Percentiles rank a stretch among this genome's conserved stretches.
These are phyloP conservation scores for Phlebiopsis gigantea DNA, from an alignment of 768 basidiomycete species.

Conservation along the genomic window DNA sequence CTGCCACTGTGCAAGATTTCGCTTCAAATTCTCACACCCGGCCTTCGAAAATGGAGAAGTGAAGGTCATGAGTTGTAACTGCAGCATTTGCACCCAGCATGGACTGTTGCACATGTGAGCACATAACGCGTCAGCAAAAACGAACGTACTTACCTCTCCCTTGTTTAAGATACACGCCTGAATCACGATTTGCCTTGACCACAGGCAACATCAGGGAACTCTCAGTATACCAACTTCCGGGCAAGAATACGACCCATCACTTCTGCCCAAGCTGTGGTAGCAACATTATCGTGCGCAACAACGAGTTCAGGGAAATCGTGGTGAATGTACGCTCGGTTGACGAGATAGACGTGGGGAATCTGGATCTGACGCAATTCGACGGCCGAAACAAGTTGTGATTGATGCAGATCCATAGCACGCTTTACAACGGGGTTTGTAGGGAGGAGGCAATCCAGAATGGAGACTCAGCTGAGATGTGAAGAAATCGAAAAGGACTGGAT, in stretches of 20 bases:
- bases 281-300: neutral
- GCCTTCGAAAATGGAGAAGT: neutral
- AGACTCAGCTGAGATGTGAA: neutral
- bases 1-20: neutral
- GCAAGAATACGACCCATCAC: neutral
- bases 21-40: conserved; percentile 1
- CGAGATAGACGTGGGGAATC: neutral
- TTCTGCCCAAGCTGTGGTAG: conserved; percentile 2
- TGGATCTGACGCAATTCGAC: neutral
- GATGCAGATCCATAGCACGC: neutral
- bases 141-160: neutral
- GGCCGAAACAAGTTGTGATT: conserved; percentile 1
- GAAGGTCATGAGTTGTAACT: conserved; percentile 6
- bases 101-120: neutral
- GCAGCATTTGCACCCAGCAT: conserved; percentile 2
- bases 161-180: neutral
- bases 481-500: neutral
- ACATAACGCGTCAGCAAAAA: neutral
- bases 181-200: neutral
- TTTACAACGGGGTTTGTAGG: neutral
- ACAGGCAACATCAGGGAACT: neutral
- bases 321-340: conserved; percentile 1
- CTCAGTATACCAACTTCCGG: neutral
- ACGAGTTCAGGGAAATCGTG: neutral
- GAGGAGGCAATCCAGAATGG: neutral